A percentile compares a stretch with the other conserved stretches of the same genome.
phyloP scores from a whole-genome alignment of 768 basidiomycete genomes.

The Suillus plorans region DNA sequence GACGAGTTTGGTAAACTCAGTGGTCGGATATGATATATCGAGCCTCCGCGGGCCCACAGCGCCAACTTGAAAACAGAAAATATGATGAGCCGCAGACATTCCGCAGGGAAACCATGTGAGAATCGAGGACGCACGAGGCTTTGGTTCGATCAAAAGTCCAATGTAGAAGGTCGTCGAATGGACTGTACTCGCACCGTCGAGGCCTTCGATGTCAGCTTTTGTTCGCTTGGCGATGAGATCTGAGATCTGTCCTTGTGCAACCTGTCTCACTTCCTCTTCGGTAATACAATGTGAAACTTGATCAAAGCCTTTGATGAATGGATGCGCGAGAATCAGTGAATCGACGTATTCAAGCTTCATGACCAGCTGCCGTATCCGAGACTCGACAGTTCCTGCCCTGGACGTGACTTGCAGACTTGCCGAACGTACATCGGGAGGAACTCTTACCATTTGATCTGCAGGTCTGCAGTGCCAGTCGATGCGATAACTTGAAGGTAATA shows the following conservation, averaged over 20 bases:
- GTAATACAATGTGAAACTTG: conserved; percentile 80
- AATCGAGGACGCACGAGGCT: conserved; percentile 64
- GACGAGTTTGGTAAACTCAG: conserved; percentile 91
- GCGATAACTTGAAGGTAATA: conserved; percentile 97
- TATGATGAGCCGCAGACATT: conserved; percentile 17
- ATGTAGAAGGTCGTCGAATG: conserved; percentile 98
- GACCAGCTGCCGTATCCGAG: conserved; percentile 90
- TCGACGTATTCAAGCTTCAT: conserved; percentile 98
- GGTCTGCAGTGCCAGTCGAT: conserved; percentile 78
- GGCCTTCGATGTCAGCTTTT: conserved; percentile 74
- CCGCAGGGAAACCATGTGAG: conserved; percentile 12
- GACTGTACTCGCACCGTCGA: conserved; percentile 76
- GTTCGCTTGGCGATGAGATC: conserved; percentile 70
- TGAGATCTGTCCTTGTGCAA: conserved; percentile 85
- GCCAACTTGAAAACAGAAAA: conserved; percentile 51
- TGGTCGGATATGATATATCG: conserved; percentile 96
- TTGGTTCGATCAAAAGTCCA: conserved; percentile 88
- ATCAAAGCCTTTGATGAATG: conserved; percentile 92
- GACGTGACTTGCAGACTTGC: conserved; percentile 14
- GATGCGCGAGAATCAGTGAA: conserved; percentile 87
- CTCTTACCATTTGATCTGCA: conserved; percentile 89
- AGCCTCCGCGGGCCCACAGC: conserved; percentile 76
- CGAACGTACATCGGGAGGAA: background rate
- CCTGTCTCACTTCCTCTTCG: conserved; percentile 84
- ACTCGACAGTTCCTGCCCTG: conserved; percentile 98